A percentile compares a stretch with the other conserved stretches of the same genome.
These are phyloP conservation scores for Prunus mume DNA, from an alignment of 306 rosid species.

Conservation along the genomic window DNA sequence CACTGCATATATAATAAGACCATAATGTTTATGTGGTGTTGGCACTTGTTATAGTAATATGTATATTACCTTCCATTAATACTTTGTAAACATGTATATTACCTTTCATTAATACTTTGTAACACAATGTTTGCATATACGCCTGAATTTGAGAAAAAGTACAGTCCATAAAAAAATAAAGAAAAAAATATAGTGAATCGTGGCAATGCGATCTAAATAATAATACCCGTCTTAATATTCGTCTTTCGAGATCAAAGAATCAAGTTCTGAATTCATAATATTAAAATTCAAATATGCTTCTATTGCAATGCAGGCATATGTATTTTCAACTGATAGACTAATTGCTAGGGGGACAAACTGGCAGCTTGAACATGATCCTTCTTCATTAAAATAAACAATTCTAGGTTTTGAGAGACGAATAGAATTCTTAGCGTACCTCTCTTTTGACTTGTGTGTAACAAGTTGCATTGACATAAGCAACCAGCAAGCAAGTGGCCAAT, in stretches of 20 bases:
- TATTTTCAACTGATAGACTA: background rate
- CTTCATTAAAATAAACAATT: background rate
- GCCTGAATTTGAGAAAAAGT: background rate
- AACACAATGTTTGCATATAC: background rate
- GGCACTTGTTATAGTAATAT: background rate
- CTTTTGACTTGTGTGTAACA: background rate
- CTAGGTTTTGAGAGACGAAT: background rate
- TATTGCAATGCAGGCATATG: background rate
- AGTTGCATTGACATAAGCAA: background rate
- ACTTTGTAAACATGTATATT: too few species aligned
- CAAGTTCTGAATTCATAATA: background rate
- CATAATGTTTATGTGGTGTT: background rate
- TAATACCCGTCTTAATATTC: too few species aligned
- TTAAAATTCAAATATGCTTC: background rate
- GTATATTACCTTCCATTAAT: too few species aligned
- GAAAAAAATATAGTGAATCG: too few species aligned
- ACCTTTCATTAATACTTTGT: background rate
- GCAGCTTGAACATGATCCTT: background rate
- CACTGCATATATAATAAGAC: conserved; percentile 2
- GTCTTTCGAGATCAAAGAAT: background rate
- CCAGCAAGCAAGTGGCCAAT: background rate
- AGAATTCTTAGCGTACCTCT: background rate
- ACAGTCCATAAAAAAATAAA: background rate
- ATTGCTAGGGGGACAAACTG: background rate
- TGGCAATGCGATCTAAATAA: too few species aligned